phyloP scores from a whole-genome alignment of 2,329 filamentous ascomycete species.

The Simplicillium sp. region DNA sequence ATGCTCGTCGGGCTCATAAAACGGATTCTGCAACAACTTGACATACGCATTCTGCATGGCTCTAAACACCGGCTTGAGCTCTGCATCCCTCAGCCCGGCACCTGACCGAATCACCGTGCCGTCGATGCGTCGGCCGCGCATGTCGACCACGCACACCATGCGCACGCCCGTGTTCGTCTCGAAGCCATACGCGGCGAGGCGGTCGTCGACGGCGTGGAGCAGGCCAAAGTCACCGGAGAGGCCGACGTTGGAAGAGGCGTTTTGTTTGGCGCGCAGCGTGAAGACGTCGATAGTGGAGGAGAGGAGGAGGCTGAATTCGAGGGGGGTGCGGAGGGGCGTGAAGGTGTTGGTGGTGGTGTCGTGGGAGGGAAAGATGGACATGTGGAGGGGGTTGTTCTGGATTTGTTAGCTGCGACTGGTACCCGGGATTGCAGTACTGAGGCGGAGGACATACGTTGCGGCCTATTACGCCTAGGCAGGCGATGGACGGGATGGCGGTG shows the following conservation, averaged over 20 bases:
- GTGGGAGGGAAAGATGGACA: slow-evolving; percentile 77
- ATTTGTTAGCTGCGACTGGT: neutral
- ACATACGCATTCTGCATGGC: slow-evolving; percentile 93
- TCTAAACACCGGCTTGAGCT: slow-evolving; percentile 82
- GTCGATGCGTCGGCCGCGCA: slow-evolving; percentile 59
- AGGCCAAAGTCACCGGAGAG: slow-evolving; percentile 81
- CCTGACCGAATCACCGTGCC: slow-evolving; percentile 13
- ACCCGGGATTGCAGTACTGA: too few relatives aligned
- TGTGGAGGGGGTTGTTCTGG: slow-evolving; percentile 93
- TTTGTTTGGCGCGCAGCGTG: slow-evolving; percentile 68
- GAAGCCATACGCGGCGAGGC: slow-evolving; percentile 89
- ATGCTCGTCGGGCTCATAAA: slow-evolving; percentile 84
- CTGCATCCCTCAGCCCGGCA: slow-evolving; percentile 70
- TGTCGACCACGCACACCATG: slow-evolving; percentile 83
- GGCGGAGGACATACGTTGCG: slow-evolving; percentile 65
- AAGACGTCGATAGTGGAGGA: slow-evolving; percentile 92
- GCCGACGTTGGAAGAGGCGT: slow-evolving; percentile 38
- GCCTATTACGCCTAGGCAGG: slow-evolving; percentile 88
- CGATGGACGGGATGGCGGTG: slow-evolving; percentile 66
- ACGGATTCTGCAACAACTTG: slow-evolving; percentile 80
- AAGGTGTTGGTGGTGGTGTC: slow-evolving; percentile 42
- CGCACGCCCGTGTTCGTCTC: slow-evolving; percentile 93
- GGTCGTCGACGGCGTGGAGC: slow-evolving; percentile 87
- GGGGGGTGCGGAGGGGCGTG: slow-evolving; percentile 54
- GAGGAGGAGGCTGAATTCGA: slow-evolving; percentile 87